Evolutionary conservation across 129 eudicot species (phyloP), one percentile per base, ranked within the genome.

Genomic region (Smallanthus sonchifolius): DNA sequence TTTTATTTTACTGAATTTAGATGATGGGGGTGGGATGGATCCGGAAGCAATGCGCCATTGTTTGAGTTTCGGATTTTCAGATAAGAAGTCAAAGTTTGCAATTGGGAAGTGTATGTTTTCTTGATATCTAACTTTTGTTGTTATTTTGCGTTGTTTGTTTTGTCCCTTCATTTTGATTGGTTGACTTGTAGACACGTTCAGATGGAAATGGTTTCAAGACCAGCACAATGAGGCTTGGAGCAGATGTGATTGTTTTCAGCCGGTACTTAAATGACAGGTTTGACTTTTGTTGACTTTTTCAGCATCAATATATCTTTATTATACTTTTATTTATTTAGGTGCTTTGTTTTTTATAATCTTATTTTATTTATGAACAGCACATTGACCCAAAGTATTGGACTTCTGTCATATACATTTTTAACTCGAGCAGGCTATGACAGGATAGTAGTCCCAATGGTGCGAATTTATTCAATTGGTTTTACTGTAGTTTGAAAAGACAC

Each of bases 171-270:
- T 81, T 80, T 71, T 56, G 74, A 79, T 66, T 84, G 84, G 76
- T 85, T 76, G 72, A 77, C 78, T 77, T 81, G 73, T 85, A 72
- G 85, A 70, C 71, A 64, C 66, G 85, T 88, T 75, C 90, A 88
- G 93, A 88, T 88, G 93, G 93, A 77, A 88, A 88, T 83, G 93
- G 93, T 48, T 88, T 88, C 54, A 88, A 88, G 77, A 88, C 90
- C 32, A 88, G 93, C 65, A 77, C 93, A 51, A 88, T 88, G 93
- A 80, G 93, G 74, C 93, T 88, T 67, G 93, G 93, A 75, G 90
- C 93, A 36, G 93, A 85, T 83, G 93, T 81, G 39, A 85, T 88
- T 48, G 86, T 88, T 78, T 88, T 85, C 81, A 85, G 79, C 70
- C 84, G 93, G 62, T 79, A 83, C 74, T 62, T 60, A 51, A 67